phyloP scores from a whole-genome alignment of 805 yeast genomes.

The Hanseniaspora taiwanica region DNA sequence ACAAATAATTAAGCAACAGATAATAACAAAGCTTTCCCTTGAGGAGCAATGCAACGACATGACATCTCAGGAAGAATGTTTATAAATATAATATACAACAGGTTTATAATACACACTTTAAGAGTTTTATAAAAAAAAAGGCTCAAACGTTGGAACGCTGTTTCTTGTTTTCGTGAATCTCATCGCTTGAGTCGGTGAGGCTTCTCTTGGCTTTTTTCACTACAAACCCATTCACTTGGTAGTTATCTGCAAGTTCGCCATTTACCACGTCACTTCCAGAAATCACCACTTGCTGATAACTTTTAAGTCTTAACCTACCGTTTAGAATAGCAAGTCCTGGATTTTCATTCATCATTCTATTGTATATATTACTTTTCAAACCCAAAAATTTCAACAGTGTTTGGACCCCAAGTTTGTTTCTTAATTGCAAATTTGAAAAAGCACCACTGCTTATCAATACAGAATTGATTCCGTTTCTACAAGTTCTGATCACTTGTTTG shows the following conservation, averaged over 20 bases:
- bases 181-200: not conserved
- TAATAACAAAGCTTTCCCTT: not conserved
- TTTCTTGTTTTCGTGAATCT: not conserved
- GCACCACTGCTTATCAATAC: slow-evolving; percentile 73
- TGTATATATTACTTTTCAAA: slow-evolving; percentile 47
- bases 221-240: not conserved
- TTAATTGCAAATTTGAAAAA: slow-evolving; percentile 34
- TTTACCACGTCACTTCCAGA: slow-evolving; percentile 35
- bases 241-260: slow-evolving; percentile 16
- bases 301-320: slow-evolving; percentile 59
- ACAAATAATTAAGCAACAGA: not conserved
- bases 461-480: slow-evolving; percentile 48
- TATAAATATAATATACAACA: no score
- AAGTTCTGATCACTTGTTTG: slow-evolving; percentile 63
- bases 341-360: slow-evolving; percentile 41
- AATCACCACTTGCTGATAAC: slow-evolving; percentile 64
- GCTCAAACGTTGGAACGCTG: no score
- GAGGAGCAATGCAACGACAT: no score
- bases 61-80: no score
- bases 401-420: slow-evolving; percentile 57
- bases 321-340: slow-evolving; percentile 55
- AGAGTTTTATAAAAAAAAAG: no score
- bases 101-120: no score
- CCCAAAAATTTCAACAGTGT: slow-evolving; percentile 60
- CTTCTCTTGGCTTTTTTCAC: not conserved